Base-by-base conservation (phyloP, 2,329 filamentous ascomycete species). In the Fusarium redolens region DNA sequence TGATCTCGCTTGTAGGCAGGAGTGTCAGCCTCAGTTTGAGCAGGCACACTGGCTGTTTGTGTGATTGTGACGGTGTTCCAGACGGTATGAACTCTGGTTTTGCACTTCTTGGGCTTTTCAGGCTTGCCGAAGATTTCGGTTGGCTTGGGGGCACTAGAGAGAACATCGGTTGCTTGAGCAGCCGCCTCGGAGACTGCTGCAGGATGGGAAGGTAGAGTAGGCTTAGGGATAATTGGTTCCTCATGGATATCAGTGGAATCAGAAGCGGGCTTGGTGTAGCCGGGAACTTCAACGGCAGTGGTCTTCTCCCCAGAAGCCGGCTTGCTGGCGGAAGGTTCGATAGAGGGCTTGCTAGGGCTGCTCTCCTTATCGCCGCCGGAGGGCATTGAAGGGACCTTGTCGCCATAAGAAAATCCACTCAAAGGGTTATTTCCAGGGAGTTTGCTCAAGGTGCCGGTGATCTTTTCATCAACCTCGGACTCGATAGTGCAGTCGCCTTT, bases 351-450 rank as follows among this genome's bases (percentile, higher is more conserved):
- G 56, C 60, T 69, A 11, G 67, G 65, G 40, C 22, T 44, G 56
- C 38, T 44, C 41, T 52, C 55, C 17, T 57, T 58, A 35, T 72
- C 71, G 30, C 54, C 63, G n/a, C 43, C 56, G n/a, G 62, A 65
- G 35, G 73, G 63, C 30, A 48, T 52, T 20, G 55, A 59, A 30
- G 55, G 54, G 30, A 31, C 43, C 11, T 65, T 62, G 25, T 73
- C 78, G 63, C 87, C 87, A 63, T 83, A 84, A 33, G 79, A 75
- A 84, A 86, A 91, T 50, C 87, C 86, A 41, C 83, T 83, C n/a
- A 90, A 77, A 7, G 85, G 83, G 81, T 88, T 88, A 79, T 85
- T 82, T 33, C 90, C 89, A 4, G 90, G 89, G 20, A 92, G 85
- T 20, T 79, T 78, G 20, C 78, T 75, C 70, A 91, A 72, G 33